Base-by-base conservation (phyloP, 2,329 filamentous ascomycete genomes). In the Neofusicoccum kwambonambiense region DNA sequence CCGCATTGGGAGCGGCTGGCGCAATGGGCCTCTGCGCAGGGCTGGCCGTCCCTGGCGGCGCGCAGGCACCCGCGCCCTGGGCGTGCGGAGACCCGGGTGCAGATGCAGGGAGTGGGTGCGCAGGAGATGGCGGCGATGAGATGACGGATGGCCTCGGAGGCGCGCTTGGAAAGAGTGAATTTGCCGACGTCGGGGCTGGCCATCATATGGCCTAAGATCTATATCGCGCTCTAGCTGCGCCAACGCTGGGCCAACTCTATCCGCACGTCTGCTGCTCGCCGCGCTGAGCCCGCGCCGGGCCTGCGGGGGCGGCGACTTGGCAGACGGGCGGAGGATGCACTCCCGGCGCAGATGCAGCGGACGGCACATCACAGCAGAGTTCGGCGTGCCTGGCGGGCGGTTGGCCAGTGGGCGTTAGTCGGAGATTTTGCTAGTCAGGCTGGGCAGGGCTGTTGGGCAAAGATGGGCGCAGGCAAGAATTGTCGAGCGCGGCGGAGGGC, bases 151-250 rank as follows among this genome's bases (percentile, higher is more conserved):
- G 54, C 15, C 37, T 42, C 39, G 54, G 39, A 22, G 39, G 12
- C n/a, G 35, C 12, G 6, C 5, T 15, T 19, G n/a, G 39, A 35
- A 60, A 34, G 41, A 60, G 56, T 19, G 56, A 27, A 35, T 19
- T 47, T 47, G 42, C 41, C 56, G 56, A 60, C 54, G 41, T 8
- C 11, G 13, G 15, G 31, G 42, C 13, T n/a, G 56, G 31, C 56
- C 31, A 37, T 60, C 42, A 47, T 60, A 60, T 39, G 56, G 27
- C 13, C 56, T 60, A 60, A 47, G 56, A 60, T 60, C 56, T 60
- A 47, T 60, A 60, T 27, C 13, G 3, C 31, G 9, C 17, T 12
- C 34, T 60, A 60, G 56, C 56, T 47, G 56, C 56, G 56, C 56
- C 56, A 57, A 60, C 31, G 42, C n/a, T 19, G 3, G 42, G 56